Conservation (phyloP, 345 rosid species). For the Hibiscus tridactylites region DNA sequence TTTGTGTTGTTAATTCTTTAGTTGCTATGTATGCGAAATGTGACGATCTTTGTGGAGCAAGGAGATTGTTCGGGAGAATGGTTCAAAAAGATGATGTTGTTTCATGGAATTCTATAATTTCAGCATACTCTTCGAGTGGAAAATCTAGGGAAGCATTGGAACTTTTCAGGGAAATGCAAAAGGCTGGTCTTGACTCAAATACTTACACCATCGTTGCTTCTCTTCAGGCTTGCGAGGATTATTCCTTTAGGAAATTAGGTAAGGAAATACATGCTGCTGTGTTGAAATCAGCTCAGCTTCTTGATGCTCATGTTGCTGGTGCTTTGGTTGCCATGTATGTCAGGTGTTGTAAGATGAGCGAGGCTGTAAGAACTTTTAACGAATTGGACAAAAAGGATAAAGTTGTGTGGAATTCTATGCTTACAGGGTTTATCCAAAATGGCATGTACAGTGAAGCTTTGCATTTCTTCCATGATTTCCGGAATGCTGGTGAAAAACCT, state of each 20-base stretch:
- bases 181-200: slow-evolving; percentile 36
- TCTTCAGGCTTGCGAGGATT: slow-evolving; percentile 44
- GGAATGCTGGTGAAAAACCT: slow-evolving; percentile 36
- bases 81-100: slow-evolving; percentile 45
- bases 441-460: slow-evolving; percentile 47
- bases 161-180: slow-evolving; percentile 51
- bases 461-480: slow-evolving; percentile 36
- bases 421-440: slow-evolving; percentile 58
- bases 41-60: slow-evolving; percentile 45
- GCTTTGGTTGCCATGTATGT: slow-evolving; percentile 69
- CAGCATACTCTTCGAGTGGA: slow-evolving; percentile 48
- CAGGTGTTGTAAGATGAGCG: slow-evolving; percentile 39
- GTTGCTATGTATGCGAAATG: slow-evolving; percentile 80
- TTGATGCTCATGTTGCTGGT: slow-evolving; percentile 45
- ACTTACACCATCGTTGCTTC: slow-evolving; percentile 53
- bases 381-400: slow-evolving; percentile 37
- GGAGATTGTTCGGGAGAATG: slow-evolving; percentile 46
- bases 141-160: slow-evolving; percentile 43
- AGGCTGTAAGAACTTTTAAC: slow-evolving; percentile 35
- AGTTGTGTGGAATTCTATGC: slow-evolving; percentile 58
- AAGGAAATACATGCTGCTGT: slow-evolving; percentile 62
- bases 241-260: slow-evolving; percentile 40
- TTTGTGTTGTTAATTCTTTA: slow-evolving; percentile 55
- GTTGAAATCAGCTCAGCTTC: slow-evolving; percentile 37
- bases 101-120: slow-evolving; percentile 71